Evolutionary conservation across 2,329 filamentous ascomycete genomes (phyloP), one percentile per base, ranked within the genome.

Genomic region (Diaporthe australafricana): DNA sequence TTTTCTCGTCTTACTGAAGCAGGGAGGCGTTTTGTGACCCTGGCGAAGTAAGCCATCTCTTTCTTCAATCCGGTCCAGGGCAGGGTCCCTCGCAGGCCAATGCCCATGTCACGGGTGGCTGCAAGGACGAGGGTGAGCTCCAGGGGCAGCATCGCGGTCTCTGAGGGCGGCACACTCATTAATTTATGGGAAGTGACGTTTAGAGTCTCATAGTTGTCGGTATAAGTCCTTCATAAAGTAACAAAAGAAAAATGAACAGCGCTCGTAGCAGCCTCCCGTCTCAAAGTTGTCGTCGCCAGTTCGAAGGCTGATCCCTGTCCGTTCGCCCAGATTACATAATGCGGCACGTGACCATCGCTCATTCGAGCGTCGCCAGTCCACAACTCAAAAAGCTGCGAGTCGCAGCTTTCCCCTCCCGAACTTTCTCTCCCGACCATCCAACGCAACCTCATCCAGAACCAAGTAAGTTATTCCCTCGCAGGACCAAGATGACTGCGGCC

Each of bases 11-110:
- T 57, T 78, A 85, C 85, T 78, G 81, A 79, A 47, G 80, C 75
- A 30, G 87, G 85, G 0, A 89, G 80, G 20, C 92, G 90, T 77
- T 93, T 94, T 3, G 96, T 98, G 50, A 98, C 92, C 72, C 95
- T 92, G 22, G 94, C 93, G 81, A 99, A 99, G 81, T 98, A 98
- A 48, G 91, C 91, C 94, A 99, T 98, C 83, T 99, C 96, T 74
- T 93, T 91, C 82, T 91, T 94, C 42, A 98, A 88, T 53, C 93
- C 92, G 0, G 92, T 94, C 96, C 96, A 99, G 5, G 96, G 96
- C 69, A 99, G 90, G 4, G 87, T 88, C 73, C 94, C 94, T 72
- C 88, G 87, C 57, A 89, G 87, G 72, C 96, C 96, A 78, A 99
- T 98, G 80, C 96, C 96, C 86, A 98, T 94, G 77, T 87, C 90